phyloP scores from a whole-genome alignment of 2,329 filamentous ascomycete species.

The Plectosphaerella sp. region DNA sequence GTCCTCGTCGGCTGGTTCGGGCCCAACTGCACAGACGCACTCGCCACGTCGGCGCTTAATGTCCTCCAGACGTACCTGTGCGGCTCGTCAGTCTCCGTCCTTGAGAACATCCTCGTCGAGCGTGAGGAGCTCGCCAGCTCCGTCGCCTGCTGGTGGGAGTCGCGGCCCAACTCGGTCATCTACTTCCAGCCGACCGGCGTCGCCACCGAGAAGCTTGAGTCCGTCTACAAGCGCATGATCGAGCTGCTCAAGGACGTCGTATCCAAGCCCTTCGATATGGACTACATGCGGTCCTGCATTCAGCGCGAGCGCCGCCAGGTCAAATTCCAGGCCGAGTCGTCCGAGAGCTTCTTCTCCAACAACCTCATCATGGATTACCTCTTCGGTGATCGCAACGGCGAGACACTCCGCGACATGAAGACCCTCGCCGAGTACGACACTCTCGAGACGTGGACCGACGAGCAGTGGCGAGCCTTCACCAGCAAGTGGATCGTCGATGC shows the following conservation, averaged over 20 bases:
- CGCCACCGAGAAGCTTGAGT: conserved; percentile 75
- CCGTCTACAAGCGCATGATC: conserved; percentile 82
- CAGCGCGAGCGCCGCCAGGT: conserved; percentile 74
- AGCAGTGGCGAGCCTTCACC: conserved; percentile 78
- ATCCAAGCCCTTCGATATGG: conserved; percentile 78
- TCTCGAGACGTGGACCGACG: conserved; percentile 75
- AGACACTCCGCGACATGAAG: conserved; percentile 60
- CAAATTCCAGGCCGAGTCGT: conserved; percentile 79
- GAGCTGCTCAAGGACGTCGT: conserved; percentile 78
- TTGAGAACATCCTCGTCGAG: conserved; percentile 91
- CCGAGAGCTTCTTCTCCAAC: conserved; percentile 74
- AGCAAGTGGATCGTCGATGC: conserved; percentile 82
- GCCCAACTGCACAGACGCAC: conserved; percentile 68
- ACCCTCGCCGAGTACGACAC: conserved; percentile 58
- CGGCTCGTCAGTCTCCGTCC: conserved; percentile 85
- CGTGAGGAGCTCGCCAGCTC: conserved; percentile 88
- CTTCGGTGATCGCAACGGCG: conserved; percentile 82
- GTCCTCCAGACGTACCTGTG: conserved; percentile 82
- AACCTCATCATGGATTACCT: conserved; percentile 90
- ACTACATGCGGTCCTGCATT: conserved; percentile 85
- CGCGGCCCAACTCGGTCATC: conserved; percentile 76
- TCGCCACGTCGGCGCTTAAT: conserved; percentile 68
- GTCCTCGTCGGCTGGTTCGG: conserved; percentile 84
- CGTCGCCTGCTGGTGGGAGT: conserved; percentile 74
- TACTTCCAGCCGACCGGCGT: conserved; percentile 85